These are phyloP conservation scores for Trichomonascus vanleenenianus DNA, from an alignment of 805 yeast genomes.

Conservation along the genomic window DNA sequence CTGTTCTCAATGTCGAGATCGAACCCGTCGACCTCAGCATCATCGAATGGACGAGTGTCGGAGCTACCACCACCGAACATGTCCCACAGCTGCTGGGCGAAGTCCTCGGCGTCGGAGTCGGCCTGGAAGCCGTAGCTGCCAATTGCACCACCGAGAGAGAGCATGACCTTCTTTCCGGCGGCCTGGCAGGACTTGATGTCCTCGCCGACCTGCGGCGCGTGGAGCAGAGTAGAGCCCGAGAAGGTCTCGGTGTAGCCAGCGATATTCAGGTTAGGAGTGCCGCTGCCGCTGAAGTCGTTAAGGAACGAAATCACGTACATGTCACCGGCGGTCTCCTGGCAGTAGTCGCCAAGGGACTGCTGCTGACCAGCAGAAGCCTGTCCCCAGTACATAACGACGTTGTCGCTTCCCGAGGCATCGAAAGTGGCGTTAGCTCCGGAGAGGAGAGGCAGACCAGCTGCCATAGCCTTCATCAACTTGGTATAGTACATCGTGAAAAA, in stretches of 20 bases:
- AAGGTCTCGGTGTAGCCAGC: conserved; percentile 40
- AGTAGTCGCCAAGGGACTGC: conserved; percentile 45
- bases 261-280: conserved; percentile 39
- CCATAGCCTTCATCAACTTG: not conserved
- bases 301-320: conserved; percentile 58
- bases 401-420: conserved; percentile 33
- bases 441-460: conserved; percentile 2
- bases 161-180: conserved; percentile 65
- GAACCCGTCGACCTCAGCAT: conserved; percentile 76
- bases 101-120: conserved; percentile 47
- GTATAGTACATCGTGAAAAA: too few species aligned
- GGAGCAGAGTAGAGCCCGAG: conserved; percentile 34
- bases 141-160: conserved; percentile 72
- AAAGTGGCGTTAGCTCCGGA: conserved; percentile 14
- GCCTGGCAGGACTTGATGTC: conserved; percentile 73
- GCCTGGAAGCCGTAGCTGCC: conserved; percentile 48
- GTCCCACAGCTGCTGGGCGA: conserved; percentile 48
- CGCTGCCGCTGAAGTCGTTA: conserved; percentile 43
- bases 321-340: conserved; percentile 62
- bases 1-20: conserved; percentile 63
- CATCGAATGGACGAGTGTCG: conserved; percentile 51
- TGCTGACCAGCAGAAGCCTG: conserved; percentile 60
- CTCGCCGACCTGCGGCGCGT: conserved; percentile 43
- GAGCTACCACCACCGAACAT: conserved; percentile 43
- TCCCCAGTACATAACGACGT: conserved; percentile 82